A percentile compares a stretch with the other conserved stretches of the same genome.
Evolutionary conservation across 257 asterid species (phyloP).

Genomic region (Nicotiana tabacum): DNA sequence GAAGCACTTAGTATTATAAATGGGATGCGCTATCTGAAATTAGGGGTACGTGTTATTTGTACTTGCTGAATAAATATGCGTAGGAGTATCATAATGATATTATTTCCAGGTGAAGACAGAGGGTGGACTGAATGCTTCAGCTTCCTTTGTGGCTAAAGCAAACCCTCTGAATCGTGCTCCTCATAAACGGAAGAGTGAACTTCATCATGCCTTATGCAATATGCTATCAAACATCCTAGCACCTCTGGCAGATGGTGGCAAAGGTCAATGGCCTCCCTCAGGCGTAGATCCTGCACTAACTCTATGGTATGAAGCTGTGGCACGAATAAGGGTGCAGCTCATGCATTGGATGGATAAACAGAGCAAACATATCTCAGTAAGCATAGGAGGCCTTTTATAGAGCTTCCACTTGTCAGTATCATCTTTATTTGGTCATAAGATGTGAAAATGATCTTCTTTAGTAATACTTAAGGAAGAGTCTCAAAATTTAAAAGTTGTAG

Average conservation of each 20-base stretch:
- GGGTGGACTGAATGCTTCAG: constrained; percentile 97
- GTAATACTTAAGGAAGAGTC: background rate
- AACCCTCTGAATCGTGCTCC: constrained; percentile 95
- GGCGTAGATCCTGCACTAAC: constrained; percentile 94
- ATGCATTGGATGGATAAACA: constrained; percentile 98
- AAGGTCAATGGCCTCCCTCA: constrained; percentile 96
- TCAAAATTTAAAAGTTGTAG: background rate
- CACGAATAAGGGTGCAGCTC: constrained; percentile 82
- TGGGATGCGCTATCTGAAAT: constrained; percentile 98
- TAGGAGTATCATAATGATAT: constrained; percentile 31
- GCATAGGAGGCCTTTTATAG: constrained; percentile 23
- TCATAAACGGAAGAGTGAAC: constrained; percentile 95
- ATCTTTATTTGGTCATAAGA: constrained; percentile 2
- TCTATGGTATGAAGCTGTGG: constrained; percentile 98
- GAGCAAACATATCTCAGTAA: constrained; percentile 94
- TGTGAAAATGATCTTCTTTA: background rate
- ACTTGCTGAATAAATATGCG: constrained; percentile 18
- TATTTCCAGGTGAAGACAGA: constrained; percentile 85
- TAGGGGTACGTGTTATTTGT: constrained; percentile 67
- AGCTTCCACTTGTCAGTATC: background rate
- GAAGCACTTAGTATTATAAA: constrained; percentile 95
- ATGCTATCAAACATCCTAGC: constrained; percentile 98
- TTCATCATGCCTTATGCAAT: constrained; percentile 97
- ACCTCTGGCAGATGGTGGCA: constrained; percentile 94
- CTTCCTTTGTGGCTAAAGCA: constrained; percentile 98